phyloP scores from a whole-genome alignment of 345 rosid genomes.

The Aurinia saxatilis region DNA sequence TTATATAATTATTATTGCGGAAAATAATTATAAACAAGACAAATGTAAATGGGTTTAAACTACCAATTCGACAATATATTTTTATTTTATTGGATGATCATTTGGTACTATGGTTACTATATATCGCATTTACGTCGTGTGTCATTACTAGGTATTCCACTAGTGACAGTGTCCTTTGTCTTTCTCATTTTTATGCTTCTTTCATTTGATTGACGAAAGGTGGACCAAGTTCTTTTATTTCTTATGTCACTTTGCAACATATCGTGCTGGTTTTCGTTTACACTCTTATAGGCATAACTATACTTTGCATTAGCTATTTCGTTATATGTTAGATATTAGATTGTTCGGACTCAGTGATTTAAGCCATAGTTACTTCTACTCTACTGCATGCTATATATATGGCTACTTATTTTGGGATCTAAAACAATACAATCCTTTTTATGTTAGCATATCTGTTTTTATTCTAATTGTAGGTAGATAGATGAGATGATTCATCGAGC shows the following conservation, averaged over 20 bases:
- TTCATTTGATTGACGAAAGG: conserved; percentile 1
- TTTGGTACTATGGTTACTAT: not conserved
- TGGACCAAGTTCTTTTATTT: not conserved
- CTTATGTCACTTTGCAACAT: conserved; percentile 13
- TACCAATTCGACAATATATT: not conserved
- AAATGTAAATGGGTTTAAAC: conserved; percentile 2
- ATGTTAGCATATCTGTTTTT: no score
- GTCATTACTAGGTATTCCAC: conserved; percentile 30
- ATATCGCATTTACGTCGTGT: conserved; percentile 11
- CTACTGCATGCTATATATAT: no score
- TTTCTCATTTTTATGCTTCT: conserved; percentile 10
- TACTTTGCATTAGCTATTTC: not conserved
- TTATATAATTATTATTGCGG: conserved; percentile 8
- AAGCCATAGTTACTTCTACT: not conserved
- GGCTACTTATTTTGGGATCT: no score
- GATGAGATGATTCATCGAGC: no score
- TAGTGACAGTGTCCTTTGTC: conserved; percentile 8
- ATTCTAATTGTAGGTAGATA: no score
- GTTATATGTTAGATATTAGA: not conserved
- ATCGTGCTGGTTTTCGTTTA: not conserved
- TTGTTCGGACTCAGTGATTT: not conserved
- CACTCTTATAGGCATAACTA: not conserved
- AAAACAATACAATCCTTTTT: no score
- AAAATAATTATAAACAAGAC: conserved; percentile 5
- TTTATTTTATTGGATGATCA: not conserved